phyloP scores from a whole-genome alignment of 768 basidiomycete genomes.

The Lactarius indigo region DNA sequence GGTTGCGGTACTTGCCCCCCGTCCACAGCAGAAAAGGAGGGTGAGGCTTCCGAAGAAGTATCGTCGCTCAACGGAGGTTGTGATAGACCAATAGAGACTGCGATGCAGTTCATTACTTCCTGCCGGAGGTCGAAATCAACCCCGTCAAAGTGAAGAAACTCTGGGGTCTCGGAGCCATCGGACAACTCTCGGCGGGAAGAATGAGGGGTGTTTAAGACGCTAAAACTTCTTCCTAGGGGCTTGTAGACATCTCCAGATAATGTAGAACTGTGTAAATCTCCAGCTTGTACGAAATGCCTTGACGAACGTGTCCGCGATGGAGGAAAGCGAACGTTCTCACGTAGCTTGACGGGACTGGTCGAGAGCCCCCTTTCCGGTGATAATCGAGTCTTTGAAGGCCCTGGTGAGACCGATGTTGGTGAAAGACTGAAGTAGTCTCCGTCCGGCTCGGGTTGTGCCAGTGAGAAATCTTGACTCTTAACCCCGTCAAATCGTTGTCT shows the following conservation, averaged over 20 bases:
- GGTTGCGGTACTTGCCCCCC: slow-evolving; percentile 31
- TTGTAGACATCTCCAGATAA: slow-evolving; percentile 43
- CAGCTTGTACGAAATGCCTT: slow-evolving; percentile 66
- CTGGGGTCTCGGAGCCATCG: slow-evolving; percentile 6
- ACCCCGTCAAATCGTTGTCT: slow-evolving; percentile 84
- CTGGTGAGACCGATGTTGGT: slow-evolving; percentile 24
- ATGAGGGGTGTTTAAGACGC: slow-evolving; percentile 19
- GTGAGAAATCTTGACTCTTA: slow-evolving; percentile 30
- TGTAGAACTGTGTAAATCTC: slow-evolving; percentile 66
- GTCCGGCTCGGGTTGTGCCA: slow-evolving; percentile 41
- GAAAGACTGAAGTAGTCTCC: slow-evolving; percentile 53
- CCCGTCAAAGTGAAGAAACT: slow-evolving; percentile 35
- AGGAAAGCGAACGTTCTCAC: slow-evolving; percentile 20
- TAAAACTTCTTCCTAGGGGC: slow-evolving; percentile 26
- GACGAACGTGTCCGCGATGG: slow-evolving; percentile 35
- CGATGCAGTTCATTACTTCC: slow-evolving; percentile 96
- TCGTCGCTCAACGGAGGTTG: slow-evolving; percentile 76
- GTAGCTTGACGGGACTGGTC: slow-evolving; percentile 28
- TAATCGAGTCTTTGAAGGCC: slow-evolving; percentile 21
- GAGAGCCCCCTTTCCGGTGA: slow-evolving; percentile 28
- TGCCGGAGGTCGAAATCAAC: slow-evolving; percentile 93
- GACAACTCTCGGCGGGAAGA: slow-evolving; percentile 20
- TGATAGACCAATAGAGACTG: slow-evolving; percentile 91
- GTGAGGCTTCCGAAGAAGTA: slow-evolving; percentile 65
- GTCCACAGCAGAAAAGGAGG: slow-evolving; percentile 51